Evolutionary conservation across 306 rosid genomes (phyloP).

Genomic region (Dalbergia cochinchinensis): DNA sequence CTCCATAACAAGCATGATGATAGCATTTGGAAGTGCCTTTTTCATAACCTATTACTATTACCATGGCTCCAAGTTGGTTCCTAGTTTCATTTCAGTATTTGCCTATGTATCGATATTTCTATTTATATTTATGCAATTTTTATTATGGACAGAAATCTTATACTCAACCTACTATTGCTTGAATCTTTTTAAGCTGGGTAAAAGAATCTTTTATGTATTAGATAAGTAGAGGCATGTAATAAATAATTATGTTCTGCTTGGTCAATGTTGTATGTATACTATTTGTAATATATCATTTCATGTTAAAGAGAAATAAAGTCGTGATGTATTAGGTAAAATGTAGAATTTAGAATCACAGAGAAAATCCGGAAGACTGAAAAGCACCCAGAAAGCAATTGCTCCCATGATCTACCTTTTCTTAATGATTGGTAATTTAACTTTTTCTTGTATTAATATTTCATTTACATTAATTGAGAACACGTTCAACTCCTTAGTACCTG

Average conservation of each 20-base stretch:
- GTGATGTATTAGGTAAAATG: too few species aligned
- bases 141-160: constrained; percentile 42
- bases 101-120: constrained; percentile 32
- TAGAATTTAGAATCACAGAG: too few species aligned
- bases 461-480: too few species aligned
- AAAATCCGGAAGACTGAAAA: too few species aligned
- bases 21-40: constrained; percentile 53
- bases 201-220: background rate
- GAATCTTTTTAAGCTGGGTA: constrained; percentile 1
- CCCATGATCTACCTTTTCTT: too few species aligned
- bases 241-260: background rate
- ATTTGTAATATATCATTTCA: too few species aligned
- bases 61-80: constrained; percentile 38
- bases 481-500: too few species aligned
- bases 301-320: too few species aligned
- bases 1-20: constrained; percentile 57
- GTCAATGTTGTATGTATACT: background rate
- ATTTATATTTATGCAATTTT: constrained; percentile 40
- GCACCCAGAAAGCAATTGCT: too few species aligned
- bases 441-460: too few species aligned
- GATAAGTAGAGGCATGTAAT: background rate
- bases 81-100: constrained; percentile 19
- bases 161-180: constrained; percentile 43
- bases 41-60: constrained; percentile 38
- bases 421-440: too few species aligned